Percentiles rank a stretch among this genome's conserved stretches.
Evolutionary conservation across 208 protist genomes (phyloP).

Genomic region (Trypanosoma boissoni): DNA sequence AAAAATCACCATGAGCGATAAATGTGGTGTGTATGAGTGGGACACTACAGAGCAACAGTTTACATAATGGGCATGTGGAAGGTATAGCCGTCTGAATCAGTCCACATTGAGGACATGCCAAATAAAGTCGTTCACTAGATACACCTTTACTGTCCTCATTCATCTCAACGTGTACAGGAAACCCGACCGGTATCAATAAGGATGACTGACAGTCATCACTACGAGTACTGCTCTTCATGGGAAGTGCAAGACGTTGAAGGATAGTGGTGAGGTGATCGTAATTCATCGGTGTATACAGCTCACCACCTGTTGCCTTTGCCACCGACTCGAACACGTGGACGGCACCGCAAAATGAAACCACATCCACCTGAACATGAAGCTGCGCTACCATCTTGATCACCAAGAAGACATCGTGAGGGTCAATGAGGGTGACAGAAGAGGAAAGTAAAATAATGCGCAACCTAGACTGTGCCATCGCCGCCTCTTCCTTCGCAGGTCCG

Average conservation of each 20-base stretch:
- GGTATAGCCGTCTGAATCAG: slow-evolving; percentile 67
- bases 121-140: too few relatives aligned
- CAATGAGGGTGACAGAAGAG: slow-evolving; percentile 77
- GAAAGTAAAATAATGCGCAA: slow-evolving; percentile 63
- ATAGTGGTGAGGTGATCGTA: slow-evolving; percentile 75
- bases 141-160: not conserved
- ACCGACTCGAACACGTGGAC: slow-evolving; percentile 76
- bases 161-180: slow-evolving; percentile 43
- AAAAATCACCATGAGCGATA: slow-evolving; percentile 59
- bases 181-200: slow-evolving; percentile 60
- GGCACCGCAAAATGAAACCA: slow-evolving; percentile 74
- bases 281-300: slow-evolving; percentile 66
- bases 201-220: slow-evolving; percentile 14
- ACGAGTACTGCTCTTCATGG: slow-evolving; percentile 13
- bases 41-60: slow-evolving; percentile 67
- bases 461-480: slow-evolving; percentile 18
- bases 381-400: slow-evolving; percentile 49
- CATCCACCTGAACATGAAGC: slow-evolving; percentile 46
- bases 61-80: slow-evolving; percentile 72
- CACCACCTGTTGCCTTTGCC: slow-evolving; percentile 49
- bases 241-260: slow-evolving; percentile 36
- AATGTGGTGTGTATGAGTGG: slow-evolving; percentile 62
- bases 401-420: slow-evolving; percentile 71
- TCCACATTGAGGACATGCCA: slow-evolving; percentile 78
- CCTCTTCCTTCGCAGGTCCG: slow-evolving; percentile 4